These are phyloP conservation scores for Cicer judaicum DNA, from an alignment of 306 rosid genomes.

Conservation along the genomic window DNA sequence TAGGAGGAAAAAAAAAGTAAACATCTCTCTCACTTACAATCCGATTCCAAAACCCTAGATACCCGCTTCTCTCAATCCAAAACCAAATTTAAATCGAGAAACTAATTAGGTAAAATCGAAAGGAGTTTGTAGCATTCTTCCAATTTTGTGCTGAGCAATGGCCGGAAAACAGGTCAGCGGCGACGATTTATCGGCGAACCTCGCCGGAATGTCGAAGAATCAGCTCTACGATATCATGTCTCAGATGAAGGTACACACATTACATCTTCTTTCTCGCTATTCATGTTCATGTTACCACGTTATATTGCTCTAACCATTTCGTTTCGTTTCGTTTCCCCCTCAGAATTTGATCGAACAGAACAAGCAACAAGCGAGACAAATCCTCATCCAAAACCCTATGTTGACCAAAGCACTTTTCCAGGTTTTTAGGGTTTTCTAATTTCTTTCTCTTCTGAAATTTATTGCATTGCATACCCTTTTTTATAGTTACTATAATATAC, in stretches of 20 bases:
- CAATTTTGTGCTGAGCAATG: conserved; percentile 46
- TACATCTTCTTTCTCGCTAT: not conserved
- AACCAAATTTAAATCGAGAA: too few relatives aligned
- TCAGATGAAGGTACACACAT: conserved; percentile 76
- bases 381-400: conserved; percentile 90
- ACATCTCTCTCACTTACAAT: too few relatives aligned
- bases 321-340: not conserved
- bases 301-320: not conserved
- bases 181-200: conserved; percentile 67
- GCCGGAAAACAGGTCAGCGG: conserved; percentile 83
- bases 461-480: not conserved
- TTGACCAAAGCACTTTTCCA: conserved; percentile 96
- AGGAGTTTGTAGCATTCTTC: not conserved
- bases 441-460: not conserved
- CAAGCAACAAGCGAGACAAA: conserved; percentile 89
- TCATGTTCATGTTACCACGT: not conserved
- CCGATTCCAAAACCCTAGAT: too few relatives aligned
- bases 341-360: conserved; percentile 89
- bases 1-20: too few relatives aligned
- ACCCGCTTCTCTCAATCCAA: too few relatives aligned
- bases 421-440: conserved; percentile 51
- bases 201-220: conserved; percentile 94
- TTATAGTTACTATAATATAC: not conserved
- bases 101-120: too few relatives aligned
- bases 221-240: conserved; percentile 95